Percentiles rank a stretch among this genome's conserved stretches.
phyloP scores from a whole-genome alignment of 2,329 filamentous ascomycete species.

The Periconia digitata region DNA sequence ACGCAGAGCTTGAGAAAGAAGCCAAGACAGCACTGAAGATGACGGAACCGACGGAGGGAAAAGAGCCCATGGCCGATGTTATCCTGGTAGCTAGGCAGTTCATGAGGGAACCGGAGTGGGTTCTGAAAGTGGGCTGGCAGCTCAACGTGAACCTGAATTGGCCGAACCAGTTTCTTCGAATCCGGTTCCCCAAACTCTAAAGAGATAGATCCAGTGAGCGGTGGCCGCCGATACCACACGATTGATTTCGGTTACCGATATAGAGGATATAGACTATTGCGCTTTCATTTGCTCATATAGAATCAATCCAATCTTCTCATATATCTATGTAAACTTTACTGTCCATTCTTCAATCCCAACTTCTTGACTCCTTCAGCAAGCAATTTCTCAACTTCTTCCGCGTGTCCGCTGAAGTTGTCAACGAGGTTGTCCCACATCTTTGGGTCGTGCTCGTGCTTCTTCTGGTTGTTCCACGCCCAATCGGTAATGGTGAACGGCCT shows the following conservation, averaged over 20 bases:
- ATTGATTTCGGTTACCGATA: not conserved
- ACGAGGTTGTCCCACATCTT: constrained; percentile 58
- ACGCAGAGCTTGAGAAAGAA: constrained; percentile 29
- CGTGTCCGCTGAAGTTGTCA: constrained; percentile 54
- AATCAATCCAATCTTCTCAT: not conserved
- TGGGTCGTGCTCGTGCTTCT: constrained; percentile 50
- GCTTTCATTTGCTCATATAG: not conserved
- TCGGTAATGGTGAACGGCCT: constrained; percentile 40
- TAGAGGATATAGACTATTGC: not conserved
- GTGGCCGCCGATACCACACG: not conserved
- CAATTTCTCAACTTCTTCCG: constrained; percentile 51
- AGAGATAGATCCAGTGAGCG: not conserved
- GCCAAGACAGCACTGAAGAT: constrained; percentile 36
- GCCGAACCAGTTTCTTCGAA: constrained; percentile 50
- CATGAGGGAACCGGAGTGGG: constrained; percentile 59
- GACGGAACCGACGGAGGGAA: constrained; percentile 33
- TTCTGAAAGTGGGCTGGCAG: constrained; percentile 53
- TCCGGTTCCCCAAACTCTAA: constrained; percentile 34
- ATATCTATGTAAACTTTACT: not conserved
- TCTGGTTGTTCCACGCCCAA: constrained; percentile 40
- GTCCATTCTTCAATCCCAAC: constrained; percentile 8
- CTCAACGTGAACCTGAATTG: constrained; percentile 52
- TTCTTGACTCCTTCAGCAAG: constrained; percentile 39
- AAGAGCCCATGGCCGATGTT: constrained; percentile 49
- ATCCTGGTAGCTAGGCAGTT: constrained; percentile 58